Percentiles rank a stretch among this genome's conserved stretches.
Evolutionary conservation across 345 rosid species (phyloP).

Genomic region (Eutrema japonicum): DNA sequence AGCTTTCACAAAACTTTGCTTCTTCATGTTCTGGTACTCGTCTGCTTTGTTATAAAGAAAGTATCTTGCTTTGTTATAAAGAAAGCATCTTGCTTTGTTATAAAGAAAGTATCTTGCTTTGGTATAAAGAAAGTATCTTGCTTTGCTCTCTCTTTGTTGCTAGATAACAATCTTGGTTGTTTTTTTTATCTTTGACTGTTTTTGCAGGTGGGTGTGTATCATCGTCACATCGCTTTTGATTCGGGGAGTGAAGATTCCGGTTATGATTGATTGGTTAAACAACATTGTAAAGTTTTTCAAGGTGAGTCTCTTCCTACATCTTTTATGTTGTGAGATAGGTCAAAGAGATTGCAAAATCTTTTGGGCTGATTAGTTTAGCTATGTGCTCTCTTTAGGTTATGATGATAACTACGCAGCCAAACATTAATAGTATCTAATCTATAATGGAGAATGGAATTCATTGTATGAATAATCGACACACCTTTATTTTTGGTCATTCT

Average conservation of each 20-base stretch:
- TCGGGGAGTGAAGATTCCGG: conserved; percentile 24
- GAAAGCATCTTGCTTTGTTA: background rate
- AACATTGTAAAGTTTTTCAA: conserved; percentile 11
- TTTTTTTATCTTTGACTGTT: background rate
- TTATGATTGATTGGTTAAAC: conserved; percentile 18
- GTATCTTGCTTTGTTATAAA: background rate
- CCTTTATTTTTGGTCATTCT: conserved; percentile 1
- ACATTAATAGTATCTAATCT: background rate
- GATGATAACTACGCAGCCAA: background rate
- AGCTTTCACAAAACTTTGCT: background rate
- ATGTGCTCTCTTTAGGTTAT: background rate
- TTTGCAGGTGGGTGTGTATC: conserved; percentile 35
- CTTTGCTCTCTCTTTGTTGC: background rate
- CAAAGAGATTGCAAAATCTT: background rate
- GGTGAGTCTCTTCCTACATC: background rate
- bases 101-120: background rate
- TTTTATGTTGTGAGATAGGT: background rate
- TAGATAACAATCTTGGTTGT: background rate
- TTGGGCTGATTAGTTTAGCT: background rate
- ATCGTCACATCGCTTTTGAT: conserved; percentile 26
- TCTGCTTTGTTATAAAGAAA: background rate
- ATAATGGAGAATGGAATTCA: background rate
- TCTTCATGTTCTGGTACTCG: too few relatives aligned
- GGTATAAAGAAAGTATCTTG: background rate
- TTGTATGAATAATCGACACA: background rate